These are phyloP conservation scores for Penicillium ucsense DNA, from an alignment of 495 filamentous ascomycete species.

Conservation along the genomic window DNA sequence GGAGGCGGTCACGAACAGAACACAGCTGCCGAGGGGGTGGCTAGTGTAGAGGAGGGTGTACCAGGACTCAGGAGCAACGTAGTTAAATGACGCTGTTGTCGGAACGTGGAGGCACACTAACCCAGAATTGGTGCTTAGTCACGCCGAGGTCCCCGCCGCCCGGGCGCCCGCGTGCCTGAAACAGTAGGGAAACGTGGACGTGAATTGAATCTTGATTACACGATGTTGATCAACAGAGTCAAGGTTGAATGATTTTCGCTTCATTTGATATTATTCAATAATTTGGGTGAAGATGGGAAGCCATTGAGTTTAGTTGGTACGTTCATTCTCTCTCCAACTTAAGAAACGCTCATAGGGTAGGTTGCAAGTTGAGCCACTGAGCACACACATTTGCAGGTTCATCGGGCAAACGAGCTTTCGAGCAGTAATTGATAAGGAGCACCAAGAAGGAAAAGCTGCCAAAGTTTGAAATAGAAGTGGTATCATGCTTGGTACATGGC, in stretches of 20 bases:
- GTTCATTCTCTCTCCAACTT: too few species aligned
- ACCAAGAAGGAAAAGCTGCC: too few species aligned
- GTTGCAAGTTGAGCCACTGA: too few species aligned
- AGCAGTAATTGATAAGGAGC: too few species aligned
- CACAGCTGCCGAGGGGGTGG: constrained; percentile 11
- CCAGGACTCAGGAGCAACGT: constrained; percentile 18
- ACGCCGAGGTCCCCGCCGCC: background rate
- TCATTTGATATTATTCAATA: too few species aligned
- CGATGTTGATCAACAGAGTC: background rate
- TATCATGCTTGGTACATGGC: constrained; percentile 4
- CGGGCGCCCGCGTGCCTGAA: background rate
- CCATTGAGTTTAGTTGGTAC: too few species aligned
- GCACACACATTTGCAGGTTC: background rate
- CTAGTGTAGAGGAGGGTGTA: background rate
- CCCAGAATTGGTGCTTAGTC: constrained; percentile 16
- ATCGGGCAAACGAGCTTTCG: too few species aligned
- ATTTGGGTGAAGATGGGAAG: too few species aligned
- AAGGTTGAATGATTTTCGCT: too few species aligned
- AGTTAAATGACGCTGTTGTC: constrained; percentile 19
- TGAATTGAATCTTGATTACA: background rate
- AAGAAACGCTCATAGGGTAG: too few species aligned
- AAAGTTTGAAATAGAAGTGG: background rate
- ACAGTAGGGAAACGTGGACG: background rate
- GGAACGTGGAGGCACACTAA: constrained; percentile 21
- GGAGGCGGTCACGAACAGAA: constrained; percentile 4